These are phyloP conservation scores for Phytophthora kernoviae DNA, from an alignment of 352 stramenopile species.

Conservation along the genomic window DNA sequence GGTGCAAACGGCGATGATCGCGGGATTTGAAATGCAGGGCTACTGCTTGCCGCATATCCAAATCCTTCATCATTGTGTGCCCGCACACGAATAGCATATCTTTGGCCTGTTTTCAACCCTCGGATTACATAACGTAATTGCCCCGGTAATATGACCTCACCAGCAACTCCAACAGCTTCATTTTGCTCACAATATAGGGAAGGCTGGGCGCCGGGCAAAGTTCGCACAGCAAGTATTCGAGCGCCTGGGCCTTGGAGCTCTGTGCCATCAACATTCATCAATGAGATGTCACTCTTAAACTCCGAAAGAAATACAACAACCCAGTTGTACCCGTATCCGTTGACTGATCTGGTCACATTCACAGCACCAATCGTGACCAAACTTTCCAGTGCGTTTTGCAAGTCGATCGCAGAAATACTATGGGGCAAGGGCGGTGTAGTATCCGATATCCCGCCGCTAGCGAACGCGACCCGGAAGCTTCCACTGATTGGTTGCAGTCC, in stretches of 20 bases:
- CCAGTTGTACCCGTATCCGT: conserved; percentile 97
- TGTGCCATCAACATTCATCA: conserved; percentile 91
- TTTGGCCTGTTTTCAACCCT: conserved; percentile 50
- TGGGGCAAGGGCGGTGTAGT: conserved; percentile 87
- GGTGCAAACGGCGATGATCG: conserved; percentile 49
- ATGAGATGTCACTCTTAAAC: conserved; percentile 71
- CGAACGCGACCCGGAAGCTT: conserved; percentile 85
- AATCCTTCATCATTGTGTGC: conserved; percentile 60
- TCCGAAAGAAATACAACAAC: conserved; percentile 93
- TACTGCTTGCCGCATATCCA: conserved; percentile 47
- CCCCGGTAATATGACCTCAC: conserved; percentile 38
- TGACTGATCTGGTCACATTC: conserved; percentile 80
- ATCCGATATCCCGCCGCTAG: conserved; percentile 71
- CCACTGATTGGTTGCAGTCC: conserved; percentile 93
- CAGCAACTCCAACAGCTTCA: conserved; percentile 30
- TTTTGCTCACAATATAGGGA: conserved; percentile 77
- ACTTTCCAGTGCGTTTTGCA: conserved; percentile 90
- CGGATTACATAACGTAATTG: conserved; percentile 42
- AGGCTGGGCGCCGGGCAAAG: conserved; percentile 73
- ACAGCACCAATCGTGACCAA: conserved; percentile 91
- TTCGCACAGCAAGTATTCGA: conserved; percentile 72
- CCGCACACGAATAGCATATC: conserved; percentile 59
- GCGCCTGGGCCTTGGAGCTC: conserved; percentile 92
- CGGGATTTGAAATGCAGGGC: conserved; percentile 59
- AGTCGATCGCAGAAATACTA: conserved; percentile 79